Evolutionary conservation across 192 early-diverging fungal species (phyloP).

Genomic region (Coemansia sp.): DNA sequence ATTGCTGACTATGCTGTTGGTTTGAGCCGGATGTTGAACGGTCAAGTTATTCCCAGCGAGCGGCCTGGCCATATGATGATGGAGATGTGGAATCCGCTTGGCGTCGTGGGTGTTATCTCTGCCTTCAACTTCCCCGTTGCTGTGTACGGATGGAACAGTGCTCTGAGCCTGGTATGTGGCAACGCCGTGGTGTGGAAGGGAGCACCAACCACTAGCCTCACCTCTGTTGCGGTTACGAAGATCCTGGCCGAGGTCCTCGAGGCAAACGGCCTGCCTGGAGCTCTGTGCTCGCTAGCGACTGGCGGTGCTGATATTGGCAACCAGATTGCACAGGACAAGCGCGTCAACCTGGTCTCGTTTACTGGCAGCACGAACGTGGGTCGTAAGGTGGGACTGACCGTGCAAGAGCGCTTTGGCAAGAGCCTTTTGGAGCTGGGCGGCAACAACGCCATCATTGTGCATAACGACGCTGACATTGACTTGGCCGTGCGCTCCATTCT

Average conservation of each 20-base stretch:
- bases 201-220: conserved; percentile 76
- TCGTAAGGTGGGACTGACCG: conserved; percentile 74
- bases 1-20: conserved; percentile 91
- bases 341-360: conserved; percentile 83
- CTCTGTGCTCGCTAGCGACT: conserved; percentile 78
- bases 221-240: conserved; percentile 86
- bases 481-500: conserved; percentile 82
- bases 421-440: conserved; percentile 89
- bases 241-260: conserved; percentile 82
- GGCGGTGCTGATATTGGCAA: conserved; percentile 88
- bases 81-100: conserved; percentile 95
- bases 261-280: conserved; percentile 78
- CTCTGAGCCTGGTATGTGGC: conserved; percentile 85
- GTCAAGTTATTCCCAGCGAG: conserved; percentile 85
- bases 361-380: conserved; percentile 86
- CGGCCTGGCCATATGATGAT: conserved; percentile 93
- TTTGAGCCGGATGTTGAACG: conserved; percentile 78
- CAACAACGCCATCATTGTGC: conserved; percentile 95
- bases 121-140: conserved; percentile 96
- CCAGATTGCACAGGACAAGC: conserved; percentile 68
- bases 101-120: conserved; percentile 89
- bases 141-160: conserved; percentile 94
- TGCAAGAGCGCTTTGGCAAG: conserved; percentile 88
- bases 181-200: conserved; percentile 93
- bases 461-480: conserved; percentile 88